These are phyloP conservation scores for Claviceps sp. DNA, from an alignment of 2,329 filamentous ascomycete genomes.

Conservation along the genomic window DNA sequence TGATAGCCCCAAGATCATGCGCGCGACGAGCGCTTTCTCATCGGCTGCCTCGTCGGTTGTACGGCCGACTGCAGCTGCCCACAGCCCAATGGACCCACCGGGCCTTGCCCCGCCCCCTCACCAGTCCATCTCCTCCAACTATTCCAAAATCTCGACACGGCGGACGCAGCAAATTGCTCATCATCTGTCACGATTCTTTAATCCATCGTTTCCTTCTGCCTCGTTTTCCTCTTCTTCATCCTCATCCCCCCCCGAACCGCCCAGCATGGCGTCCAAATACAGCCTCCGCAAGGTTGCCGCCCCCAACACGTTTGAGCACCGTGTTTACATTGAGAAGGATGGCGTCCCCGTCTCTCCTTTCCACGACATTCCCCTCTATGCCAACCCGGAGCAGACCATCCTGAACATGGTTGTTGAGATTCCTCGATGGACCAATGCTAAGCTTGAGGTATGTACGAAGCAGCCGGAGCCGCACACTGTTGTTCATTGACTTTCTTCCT, in stretches of 20 bases:
- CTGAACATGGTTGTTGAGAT: conserved; percentile 99
- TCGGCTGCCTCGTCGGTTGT: no score
- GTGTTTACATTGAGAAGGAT: conserved; percentile 97
- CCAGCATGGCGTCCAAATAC: conserved; percentile 51
- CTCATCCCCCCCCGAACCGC: conserved; percentile 10
- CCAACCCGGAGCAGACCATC: conserved; percentile 89
- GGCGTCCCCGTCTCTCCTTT: conserved; percentile 87
- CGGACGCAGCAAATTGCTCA: conserved; percentile 42
- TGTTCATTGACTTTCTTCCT: background rate
- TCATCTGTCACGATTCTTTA: conserved; percentile 29
- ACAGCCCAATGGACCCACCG: conserved; percentile 11
- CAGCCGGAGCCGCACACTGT: background rate
- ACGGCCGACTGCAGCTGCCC: no score
- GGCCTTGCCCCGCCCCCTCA: conserved; percentile 25
- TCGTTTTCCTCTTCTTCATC: conserved; percentile 10
- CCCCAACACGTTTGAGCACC: conserved; percentile 90
- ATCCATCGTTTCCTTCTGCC: conserved; percentile 7
- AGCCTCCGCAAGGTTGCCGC: conserved; percentile 75
- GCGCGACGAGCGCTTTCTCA: background rate
- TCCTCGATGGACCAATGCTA: conserved; percentile 98
- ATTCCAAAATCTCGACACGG: conserved; percentile 32
- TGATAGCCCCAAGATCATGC: conserved; percentile 4
- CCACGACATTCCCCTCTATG: conserved; percentile 96
- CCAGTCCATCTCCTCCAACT: conserved; percentile 8
- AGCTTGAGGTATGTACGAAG: conserved; percentile 69